Evolutionary conservation across 768 basidiomycete genomes (phyloP), one percentile per base, ranked within the genome.

Genomic region (Amanita rimosa): DNA sequence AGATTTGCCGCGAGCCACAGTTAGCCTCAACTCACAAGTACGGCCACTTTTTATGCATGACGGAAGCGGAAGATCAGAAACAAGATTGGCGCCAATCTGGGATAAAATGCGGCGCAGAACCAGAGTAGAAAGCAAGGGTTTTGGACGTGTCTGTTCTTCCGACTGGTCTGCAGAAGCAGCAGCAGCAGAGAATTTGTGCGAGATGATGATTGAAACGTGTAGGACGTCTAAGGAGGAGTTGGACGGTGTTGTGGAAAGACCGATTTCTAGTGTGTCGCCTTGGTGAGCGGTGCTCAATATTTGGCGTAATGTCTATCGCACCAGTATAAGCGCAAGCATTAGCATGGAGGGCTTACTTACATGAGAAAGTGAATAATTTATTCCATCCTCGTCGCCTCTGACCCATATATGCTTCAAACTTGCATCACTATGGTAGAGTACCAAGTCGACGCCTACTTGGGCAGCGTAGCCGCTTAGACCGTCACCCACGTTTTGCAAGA

Each of bases 401-500:
- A 95, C 91, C 49, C 78, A 81, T 44, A 92, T 74, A 55, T 93
- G 89, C 67, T 86, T 87, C 72, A 96, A 73, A 17, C 83, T 84
- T 17, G 85, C 81, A 61, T 95, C 92, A 16, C 83, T 86, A 57
- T 97, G 92, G 61, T 84, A 94, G 10, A 96, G 67, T 14, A 95
- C 90, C 54, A 97, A 68, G 62, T 97, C 93, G 27, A 93, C 88
- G n/a, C 83, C 86, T 43, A 71, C 75, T 57, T 87, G 78, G 4
- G 90, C 83, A 29, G 89, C 89, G 36, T 80, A 71, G 10, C 91
- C 93, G 58, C 89, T 83, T 52, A 95, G 64, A 11, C 85, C 79
- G 66, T 97, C 93, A 8, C 90, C 92, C 7, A 92, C 81, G 59
- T 78, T 83, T 65, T 96, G 94, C 55, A 95, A 60, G 67, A 89